A percentile compares a stretch with the other conserved stretches of the same genome.
Conservation (phyloP, 495 filamentous ascomycete genomes). For the Trichoderma reesei region DNA sequence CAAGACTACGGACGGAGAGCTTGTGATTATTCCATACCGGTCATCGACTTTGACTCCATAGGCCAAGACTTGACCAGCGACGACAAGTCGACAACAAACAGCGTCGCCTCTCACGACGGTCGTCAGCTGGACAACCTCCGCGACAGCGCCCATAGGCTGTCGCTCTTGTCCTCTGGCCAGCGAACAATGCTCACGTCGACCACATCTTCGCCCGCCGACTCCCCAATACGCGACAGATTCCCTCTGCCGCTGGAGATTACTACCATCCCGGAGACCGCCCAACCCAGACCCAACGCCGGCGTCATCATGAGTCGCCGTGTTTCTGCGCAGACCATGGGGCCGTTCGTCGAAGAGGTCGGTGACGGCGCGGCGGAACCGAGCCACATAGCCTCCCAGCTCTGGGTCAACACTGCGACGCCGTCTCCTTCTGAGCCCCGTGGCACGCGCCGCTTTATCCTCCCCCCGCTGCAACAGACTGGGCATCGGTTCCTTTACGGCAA, state of each 20-base stretch:
- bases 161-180: constrained; percentile 51
- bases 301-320: constrained; percentile 43
- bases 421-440: neutral
- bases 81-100: constrained; percentile 36
- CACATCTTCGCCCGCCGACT: constrained; percentile 42
- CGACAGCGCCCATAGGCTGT: constrained; percentile 48
- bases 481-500: constrained; percentile 33
- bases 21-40: constrained; percentile 3
- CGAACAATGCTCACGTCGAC: constrained; percentile 45
- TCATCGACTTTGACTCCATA: constrained; percentile 11
- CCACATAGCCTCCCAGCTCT: neutral
- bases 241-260: constrained; percentile 25
- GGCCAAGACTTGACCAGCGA: constrained; percentile 24
- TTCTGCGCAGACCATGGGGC: constrained; percentile 41
- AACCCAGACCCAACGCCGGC: constrained; percentile 39
- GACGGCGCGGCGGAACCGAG: neutral
- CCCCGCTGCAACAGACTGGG: constrained; percentile 24
- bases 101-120: constrained; percentile 39
- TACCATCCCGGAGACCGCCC: constrained; percentile 21
- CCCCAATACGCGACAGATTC: constrained; percentile 38
- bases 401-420: neutral
- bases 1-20: constrained; percentile 9
- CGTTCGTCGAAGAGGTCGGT: constrained; percentile 25
- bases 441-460: constrained; percentile 36
- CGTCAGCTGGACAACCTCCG: constrained; percentile 38